A percentile compares a stretch with the other conserved stretches of the same genome.
Evolutionary conservation across 2,329 filamentous ascomycete genomes (phyloP).

Genomic region (Thielaviopsis musarum): DNA sequence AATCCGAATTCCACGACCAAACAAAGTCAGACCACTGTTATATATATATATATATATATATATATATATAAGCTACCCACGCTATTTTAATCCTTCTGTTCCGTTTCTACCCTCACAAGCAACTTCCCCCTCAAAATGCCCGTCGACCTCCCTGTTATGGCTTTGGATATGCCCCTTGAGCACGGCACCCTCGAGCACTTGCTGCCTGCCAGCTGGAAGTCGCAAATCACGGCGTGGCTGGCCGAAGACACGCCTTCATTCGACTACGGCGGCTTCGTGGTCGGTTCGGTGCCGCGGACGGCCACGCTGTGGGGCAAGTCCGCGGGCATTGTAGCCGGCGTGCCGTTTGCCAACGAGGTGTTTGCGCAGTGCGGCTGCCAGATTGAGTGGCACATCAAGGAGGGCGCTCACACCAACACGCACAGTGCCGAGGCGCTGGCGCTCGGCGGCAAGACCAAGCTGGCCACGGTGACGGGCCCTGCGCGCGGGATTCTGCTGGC

Average conservation of each 20-base stretch:
- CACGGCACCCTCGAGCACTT: slow-evolving; percentile 44
- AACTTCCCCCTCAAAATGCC: background rate
- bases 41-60: too few species aligned
- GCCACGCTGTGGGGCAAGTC: slow-evolving; percentile 55
- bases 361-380: slow-evolving; percentile 78
- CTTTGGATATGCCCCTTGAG: slow-evolving; percentile 12
- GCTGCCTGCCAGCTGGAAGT: slow-evolving; percentile 72
- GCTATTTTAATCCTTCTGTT: background rate
- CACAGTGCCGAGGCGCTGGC: slow-evolving; percentile 28
- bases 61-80: background rate
- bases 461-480: slow-evolving; percentile 75
- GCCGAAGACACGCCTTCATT: slow-evolving; percentile 93
- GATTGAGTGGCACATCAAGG: slow-evolving; percentile 73
- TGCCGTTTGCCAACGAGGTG: slow-evolving; percentile 91
- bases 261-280: slow-evolving; percentile 94
- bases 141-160: slow-evolving; percentile 9
- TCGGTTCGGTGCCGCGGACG: slow-evolving; percentile 50
- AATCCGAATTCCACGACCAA: background rate
- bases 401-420: slow-evolving; percentile 55
- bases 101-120: background rate
- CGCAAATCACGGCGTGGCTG: slow-evolving; percentile 67
- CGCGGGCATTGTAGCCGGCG: slow-evolving; percentile 69
- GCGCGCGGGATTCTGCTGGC: slow-evolving; percentile 69
- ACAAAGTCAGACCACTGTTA: background rate
- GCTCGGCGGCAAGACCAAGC: slow-evolving; percentile 30